Conservation (phyloP, 306 rosid genomes). For the Herpetospermum pedunculosum region DNA sequence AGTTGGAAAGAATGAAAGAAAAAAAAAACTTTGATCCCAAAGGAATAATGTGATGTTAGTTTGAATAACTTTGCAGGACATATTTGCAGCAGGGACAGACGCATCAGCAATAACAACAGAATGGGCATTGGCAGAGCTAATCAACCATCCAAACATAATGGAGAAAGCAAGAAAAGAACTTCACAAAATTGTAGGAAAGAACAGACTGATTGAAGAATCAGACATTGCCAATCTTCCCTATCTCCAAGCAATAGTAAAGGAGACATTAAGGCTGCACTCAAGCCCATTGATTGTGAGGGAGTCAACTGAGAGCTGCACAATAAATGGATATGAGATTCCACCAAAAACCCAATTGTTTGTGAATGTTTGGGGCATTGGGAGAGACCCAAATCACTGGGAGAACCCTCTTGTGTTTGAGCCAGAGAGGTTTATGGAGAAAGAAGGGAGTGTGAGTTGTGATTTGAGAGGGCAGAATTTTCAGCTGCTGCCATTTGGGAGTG, state of each 20-base stretch:
- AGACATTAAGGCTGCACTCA: conserved; percentile 77
- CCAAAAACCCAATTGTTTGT: conserved; percentile 50
- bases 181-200: conserved; percentile 33
- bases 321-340: conserved; percentile 56
- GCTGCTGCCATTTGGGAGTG: conserved; percentile 62
- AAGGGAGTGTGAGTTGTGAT: conserved; percentile 22
- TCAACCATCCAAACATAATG: conserved; percentile 53
- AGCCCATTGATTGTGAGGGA: conserved; percentile 57
- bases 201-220: conserved; percentile 48
- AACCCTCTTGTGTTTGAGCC: conserved; percentile 61
- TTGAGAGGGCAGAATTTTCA: conserved; percentile 44
- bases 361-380: conserved; percentile 70
- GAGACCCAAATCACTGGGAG: conserved; percentile 65
- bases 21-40: no score
- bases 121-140: conserved; percentile 68
- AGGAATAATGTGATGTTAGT: not conserved
- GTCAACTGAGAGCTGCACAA: conserved; percentile 28
- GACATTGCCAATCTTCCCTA: conserved; percentile 53
- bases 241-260: conserved; percentile 65
- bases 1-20: no score
- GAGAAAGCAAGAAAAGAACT: conserved; percentile 58
- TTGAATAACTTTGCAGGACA: conserved; percentile 20
- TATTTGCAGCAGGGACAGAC: conserved; percentile 51
- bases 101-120: conserved; percentile 36
- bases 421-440: conserved; percentile 39